These are phyloP conservation scores for Sequoia sempervirens DNA, from an alignment of 75 land plant genomes.

Conservation along the genomic window DNA sequence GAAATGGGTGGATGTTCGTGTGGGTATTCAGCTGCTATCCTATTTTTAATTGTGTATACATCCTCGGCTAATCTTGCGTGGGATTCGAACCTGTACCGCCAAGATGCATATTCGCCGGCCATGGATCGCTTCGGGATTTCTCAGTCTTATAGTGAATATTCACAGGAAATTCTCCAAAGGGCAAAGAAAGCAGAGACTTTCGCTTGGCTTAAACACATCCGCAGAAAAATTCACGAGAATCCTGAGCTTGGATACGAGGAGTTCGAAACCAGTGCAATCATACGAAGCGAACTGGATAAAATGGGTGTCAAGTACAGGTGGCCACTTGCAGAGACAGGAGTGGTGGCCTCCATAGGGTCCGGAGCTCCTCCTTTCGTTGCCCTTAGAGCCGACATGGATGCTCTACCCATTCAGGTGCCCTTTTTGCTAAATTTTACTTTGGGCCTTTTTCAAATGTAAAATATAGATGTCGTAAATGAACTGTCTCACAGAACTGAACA, in stretches of 20 bases:
- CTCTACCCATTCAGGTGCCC: slow-evolving; percentile 49
- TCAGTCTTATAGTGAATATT: not conserved
- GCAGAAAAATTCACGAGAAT: slow-evolving; percentile 36
- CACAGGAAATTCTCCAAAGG: slow-evolving; percentile 13
- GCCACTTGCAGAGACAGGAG: slow-evolving; percentile 41
- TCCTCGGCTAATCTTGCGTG: not conserved
- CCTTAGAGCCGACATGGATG: slow-evolving; percentile 59
- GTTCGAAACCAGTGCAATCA: slow-evolving; percentile 38
- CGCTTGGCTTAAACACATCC: slow-evolving; percentile 26
- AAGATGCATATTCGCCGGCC: not conserved
- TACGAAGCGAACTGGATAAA: slow-evolving; percentile 32
- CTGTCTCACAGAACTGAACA: not conserved
- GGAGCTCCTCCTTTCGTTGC: slow-evolving; percentile 41
- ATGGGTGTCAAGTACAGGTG: slow-evolving; percentile 33
- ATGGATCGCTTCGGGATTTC: slow-evolving; percentile 1
- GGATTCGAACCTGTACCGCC: not conserved
- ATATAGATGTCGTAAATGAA: not conserved
- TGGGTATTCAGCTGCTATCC: not conserved
- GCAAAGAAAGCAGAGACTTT: slow-evolving; percentile 16
- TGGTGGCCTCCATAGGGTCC: slow-evolving; percentile 39
- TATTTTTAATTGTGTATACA: too few species aligned
- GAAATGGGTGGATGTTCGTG: too few species aligned
- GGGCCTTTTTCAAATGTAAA: not conserved
- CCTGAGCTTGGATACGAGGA: slow-evolving; percentile 53
- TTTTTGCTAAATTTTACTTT: not conserved